Conservation (phyloP, 257 asterid genomes). For the Sherardia arvensis region DNA sequence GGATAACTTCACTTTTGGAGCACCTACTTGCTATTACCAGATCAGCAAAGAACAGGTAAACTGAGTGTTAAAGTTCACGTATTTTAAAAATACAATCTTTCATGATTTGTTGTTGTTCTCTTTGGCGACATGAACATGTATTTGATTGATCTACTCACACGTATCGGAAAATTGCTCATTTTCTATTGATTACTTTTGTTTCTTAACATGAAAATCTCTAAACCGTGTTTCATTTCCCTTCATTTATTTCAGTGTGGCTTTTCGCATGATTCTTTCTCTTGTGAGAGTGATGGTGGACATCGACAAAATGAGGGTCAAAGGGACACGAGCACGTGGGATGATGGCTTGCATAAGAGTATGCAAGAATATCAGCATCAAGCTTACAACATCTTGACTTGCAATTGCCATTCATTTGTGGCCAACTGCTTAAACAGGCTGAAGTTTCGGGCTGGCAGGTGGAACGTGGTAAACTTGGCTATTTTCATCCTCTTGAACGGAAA, state of each 20-base stretch:
- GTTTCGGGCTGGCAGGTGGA: constrained; percentile 71
- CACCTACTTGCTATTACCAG: constrained; percentile 70
- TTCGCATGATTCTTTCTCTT: constrained; percentile 27
- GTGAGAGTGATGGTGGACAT: constrained; percentile 25
- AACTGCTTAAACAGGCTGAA: constrained; percentile 79
- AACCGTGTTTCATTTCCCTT: neutral
- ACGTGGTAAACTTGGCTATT: constrained; percentile 74
- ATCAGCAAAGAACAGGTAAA: constrained; percentile 65
- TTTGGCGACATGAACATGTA: neutral
- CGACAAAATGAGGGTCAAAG: constrained; percentile 21
- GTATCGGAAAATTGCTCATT: constrained; percentile 1
- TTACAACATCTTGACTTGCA: constrained; percentile 86
- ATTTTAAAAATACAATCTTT: too few species aligned
- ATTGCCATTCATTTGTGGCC: constrained; percentile 93
- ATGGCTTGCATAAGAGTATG: constrained; percentile 58
- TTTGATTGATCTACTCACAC: neutral
- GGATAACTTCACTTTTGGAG: constrained; percentile 79
- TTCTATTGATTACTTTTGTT: neutral
- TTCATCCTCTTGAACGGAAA: constrained; percentile 57
- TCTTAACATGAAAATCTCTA: constrained; percentile 4
- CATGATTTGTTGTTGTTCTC: neutral
- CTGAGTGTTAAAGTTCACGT: neutral
- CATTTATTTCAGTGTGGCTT: constrained; percentile 43
- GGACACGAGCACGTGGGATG: constrained; percentile 58
- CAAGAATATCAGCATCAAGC: constrained; percentile 82